Evolutionary conservation across 2,329 filamentous ascomycete genomes (phyloP).

Genomic region (Fusarium globosum): DNA sequence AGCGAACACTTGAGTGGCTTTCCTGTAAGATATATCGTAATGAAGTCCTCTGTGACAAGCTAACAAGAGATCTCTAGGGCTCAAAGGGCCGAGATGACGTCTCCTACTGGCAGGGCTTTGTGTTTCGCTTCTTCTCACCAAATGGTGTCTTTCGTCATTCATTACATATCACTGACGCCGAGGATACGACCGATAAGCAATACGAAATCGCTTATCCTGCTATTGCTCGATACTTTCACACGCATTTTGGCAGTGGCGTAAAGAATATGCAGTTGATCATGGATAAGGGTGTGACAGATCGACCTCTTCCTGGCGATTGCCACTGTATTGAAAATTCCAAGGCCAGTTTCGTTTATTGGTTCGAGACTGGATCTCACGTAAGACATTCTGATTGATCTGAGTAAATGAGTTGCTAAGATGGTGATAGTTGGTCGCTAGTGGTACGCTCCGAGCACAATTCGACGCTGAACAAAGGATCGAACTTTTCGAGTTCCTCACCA

Average conservation of each 20-base stretch:
- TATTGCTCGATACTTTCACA: constrained; percentile 88
- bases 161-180: constrained; percentile 67
- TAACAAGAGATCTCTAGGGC: constrained; percentile 52
- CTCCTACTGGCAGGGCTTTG: constrained; percentile 82
- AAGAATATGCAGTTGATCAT: constrained; percentile 87
- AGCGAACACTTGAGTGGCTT: constrained; percentile 71
- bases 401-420: constrained; percentile 42
- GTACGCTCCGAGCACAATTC: constrained; percentile 82
- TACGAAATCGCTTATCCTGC: constrained; percentile 88
- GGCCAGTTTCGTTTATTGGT: constrained; percentile 90
- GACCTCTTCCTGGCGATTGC: constrained; percentile 68
- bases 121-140: constrained; percentile 82
- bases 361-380: constrained; percentile 84
- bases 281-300: constrained; percentile 71
- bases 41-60: not conserved
- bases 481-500: constrained; percentile 82
- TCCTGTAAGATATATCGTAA: constrained; percentile 53
- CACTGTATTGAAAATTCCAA: constrained; percentile 81
- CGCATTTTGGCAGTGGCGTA: constrained; percentile 88
- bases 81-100: constrained; percentile 74
- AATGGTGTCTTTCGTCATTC: constrained; percentile 81
- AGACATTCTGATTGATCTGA: constrained; percentile 42
- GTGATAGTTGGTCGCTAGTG: constrained; percentile 78
- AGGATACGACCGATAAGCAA: constrained; percentile 74
- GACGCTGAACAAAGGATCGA: constrained; percentile 84